These are phyloP conservation scores for Naematelia aurantialba DNA, from an alignment of 768 basidiomycete species.

Conservation along the genomic window DNA sequence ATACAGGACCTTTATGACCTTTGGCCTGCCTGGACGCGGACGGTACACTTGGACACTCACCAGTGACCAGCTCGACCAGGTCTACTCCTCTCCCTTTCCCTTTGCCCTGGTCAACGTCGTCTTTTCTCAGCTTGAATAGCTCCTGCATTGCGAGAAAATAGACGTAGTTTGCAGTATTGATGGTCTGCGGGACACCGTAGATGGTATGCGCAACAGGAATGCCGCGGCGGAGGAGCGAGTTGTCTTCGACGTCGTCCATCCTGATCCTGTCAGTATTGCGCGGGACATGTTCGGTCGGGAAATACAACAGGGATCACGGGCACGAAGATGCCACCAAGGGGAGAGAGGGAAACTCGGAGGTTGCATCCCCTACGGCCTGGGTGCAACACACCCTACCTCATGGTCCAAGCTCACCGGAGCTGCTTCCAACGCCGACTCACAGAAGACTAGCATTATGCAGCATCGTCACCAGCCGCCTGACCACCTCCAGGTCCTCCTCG, in stretches of 20 bases:
- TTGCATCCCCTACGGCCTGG: too few species aligned
- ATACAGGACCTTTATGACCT: too few species aligned
- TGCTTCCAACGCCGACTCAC: slow-evolving; percentile 59
- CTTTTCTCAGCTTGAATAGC: slow-evolving; percentile 61
- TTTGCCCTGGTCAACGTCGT: slow-evolving; percentile 17
- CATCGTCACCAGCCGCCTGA: slow-evolving; percentile 83
- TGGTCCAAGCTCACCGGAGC: too few species aligned
- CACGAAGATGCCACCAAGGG: neutral
- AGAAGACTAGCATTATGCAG: slow-evolving; percentile 89
- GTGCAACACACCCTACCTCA: too few species aligned
- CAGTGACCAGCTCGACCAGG: slow-evolving; percentile 70
- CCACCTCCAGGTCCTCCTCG: slow-evolving; percentile 63
- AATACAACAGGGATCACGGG: too few species aligned
- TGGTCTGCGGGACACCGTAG: slow-evolving; percentile 92
- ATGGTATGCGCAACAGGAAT: slow-evolving; percentile 93
- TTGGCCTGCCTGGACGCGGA: too few species aligned
- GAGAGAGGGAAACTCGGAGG: neutral
- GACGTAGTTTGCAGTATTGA: slow-evolving; percentile 95
- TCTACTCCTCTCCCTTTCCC: slow-evolving; percentile 47
- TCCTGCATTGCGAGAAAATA: slow-evolving; percentile 92
- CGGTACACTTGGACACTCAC: slow-evolving; percentile 52
- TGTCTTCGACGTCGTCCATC: slow-evolving; percentile 92
- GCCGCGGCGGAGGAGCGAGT: slow-evolving; percentile 78
- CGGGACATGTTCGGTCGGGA: too few species aligned
- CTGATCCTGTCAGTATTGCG: slow-evolving; percentile 55